These are phyloP conservation scores for Clonostachys chloroleuca DNA, from an alignment of 2,329 filamentous ascomycete species.

Conservation along the genomic window DNA sequence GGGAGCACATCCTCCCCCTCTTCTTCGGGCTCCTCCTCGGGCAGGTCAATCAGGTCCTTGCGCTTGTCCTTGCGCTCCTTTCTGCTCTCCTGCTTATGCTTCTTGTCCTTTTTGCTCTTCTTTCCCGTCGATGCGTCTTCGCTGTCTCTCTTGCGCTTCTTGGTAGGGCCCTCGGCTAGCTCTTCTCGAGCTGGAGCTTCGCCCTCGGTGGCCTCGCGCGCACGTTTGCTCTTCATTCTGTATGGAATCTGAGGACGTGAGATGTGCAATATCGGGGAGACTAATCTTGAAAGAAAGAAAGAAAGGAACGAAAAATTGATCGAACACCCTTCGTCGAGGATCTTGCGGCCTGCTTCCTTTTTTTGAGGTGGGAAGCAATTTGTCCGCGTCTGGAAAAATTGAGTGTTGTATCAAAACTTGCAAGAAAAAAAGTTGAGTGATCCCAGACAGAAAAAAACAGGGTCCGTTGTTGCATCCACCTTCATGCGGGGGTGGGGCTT, in stretches of 20 bases:
- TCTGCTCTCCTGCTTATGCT: slow-evolving; percentile 26
- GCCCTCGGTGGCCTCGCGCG: slow-evolving; percentile 22
- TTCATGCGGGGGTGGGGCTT: slow-evolving; percentile 2
- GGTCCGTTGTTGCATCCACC: neutral
- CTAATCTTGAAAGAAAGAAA: neutral
- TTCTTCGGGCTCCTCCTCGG: slow-evolving; percentile 21
- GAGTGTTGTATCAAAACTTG: neutral
- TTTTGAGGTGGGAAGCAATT: neutral
- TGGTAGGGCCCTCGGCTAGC: slow-evolving; percentile 9
- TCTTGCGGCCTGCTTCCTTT: neutral
- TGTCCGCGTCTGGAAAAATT: slow-evolving; percentile 1
- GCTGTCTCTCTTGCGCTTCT: slow-evolving; percentile 13
- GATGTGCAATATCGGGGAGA: too few relatives aligned
- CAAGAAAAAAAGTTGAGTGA: neutral
- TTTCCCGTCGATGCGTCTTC: slow-evolving; percentile 24
- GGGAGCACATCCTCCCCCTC: slow-evolving; percentile 11
- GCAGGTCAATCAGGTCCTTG: slow-evolving; percentile 28
- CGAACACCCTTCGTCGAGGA: neutral
- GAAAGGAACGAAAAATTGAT: neutral
- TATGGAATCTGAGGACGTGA: too few relatives aligned
- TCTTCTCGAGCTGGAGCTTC: slow-evolving; percentile 16
- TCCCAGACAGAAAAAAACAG: neutral
- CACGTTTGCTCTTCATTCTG: slow-evolving; percentile 30
- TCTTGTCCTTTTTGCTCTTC: slow-evolving; percentile 17
- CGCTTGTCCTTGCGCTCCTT: slow-evolving; percentile 35